phyloP scores from a whole-genome alignment of 768 basidiomycete genomes.

The Trametes cinnabarina region DNA sequence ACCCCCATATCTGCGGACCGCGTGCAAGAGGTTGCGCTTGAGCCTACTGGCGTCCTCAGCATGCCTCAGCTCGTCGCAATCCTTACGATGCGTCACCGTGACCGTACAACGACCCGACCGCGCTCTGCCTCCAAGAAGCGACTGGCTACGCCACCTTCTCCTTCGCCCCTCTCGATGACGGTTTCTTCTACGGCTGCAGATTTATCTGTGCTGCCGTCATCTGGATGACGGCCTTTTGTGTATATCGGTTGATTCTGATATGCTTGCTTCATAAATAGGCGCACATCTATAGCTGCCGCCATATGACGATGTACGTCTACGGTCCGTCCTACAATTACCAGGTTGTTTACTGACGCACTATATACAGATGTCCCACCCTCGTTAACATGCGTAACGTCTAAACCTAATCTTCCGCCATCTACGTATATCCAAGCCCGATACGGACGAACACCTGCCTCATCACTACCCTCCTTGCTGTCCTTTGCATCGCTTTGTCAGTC shows the following conservation, averaged over 20 bases:
- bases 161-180: slow-evolving; percentile 9
- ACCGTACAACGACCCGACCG: slow-evolving; percentile 20
- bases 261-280: slow-evolving; percentile 9
- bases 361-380: slow-evolving; percentile 8
- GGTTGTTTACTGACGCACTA: neutral
- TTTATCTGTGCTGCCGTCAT: neutral
- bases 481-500: slow-evolving; percentile 10
- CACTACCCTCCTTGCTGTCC: slow-evolving; percentile 5
- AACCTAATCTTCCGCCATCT: slow-evolving; percentile 8
- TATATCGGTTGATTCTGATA: slow-evolving; percentile 2
- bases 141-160: neutral
- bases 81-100: slow-evolving; percentile 27
- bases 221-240: slow-evolving; percentile 3
- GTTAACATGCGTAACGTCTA: slow-evolving; percentile 19
- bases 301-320: slow-evolving; percentile 13
- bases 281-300: neutral
- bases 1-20: neutral
- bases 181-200: neutral
- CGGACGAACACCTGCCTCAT: neutral
- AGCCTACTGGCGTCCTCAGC: slow-evolving; percentile 9
- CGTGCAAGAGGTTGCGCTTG: slow-evolving; percentile 3
- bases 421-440: neutral
- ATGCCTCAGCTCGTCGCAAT: slow-evolving; percentile 29
- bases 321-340: neutral
- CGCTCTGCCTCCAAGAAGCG: slow-evolving; percentile 17